These are phyloP conservation scores for Acer yangbiense DNA, from an alignment of 345 rosid species.

Conservation along the genomic window DNA sequence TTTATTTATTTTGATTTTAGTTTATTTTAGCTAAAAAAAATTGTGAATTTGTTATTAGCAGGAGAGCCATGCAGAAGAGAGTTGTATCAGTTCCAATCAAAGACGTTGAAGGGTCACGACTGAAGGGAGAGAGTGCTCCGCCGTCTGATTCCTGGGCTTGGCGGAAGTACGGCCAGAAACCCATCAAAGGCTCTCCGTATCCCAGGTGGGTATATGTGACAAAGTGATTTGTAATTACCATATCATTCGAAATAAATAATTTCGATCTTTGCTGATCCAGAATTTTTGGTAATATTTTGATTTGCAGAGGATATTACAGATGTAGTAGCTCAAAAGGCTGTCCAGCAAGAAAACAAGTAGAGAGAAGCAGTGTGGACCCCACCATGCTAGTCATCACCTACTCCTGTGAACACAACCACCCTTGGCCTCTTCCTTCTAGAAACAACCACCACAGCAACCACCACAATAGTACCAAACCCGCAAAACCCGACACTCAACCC, in stretches of 20 bases:
- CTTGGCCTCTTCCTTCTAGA: constrained; percentile 72
- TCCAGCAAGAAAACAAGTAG: constrained; percentile 97
- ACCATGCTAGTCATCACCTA: constrained; percentile 81
- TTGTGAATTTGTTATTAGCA: constrained; percentile 27
- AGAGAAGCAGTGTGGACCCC: constrained; percentile 86
- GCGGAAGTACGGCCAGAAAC: constrained; percentile 98
- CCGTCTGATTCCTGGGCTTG: constrained; percentile 99
- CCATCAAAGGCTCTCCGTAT: constrained; percentile 96
- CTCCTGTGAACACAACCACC: constrained; percentile 90
- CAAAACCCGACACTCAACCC: constrained; percentile 29
- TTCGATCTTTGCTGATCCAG: too few species aligned
- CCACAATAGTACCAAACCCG: constrained; percentile 21
- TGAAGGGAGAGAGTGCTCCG: constrained; percentile 75
- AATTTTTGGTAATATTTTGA: background rate
- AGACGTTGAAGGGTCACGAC: constrained; percentile 67
- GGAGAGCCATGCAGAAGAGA: constrained; percentile 67
- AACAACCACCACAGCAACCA: constrained; percentile 37
- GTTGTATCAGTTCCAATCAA: constrained; percentile 88
- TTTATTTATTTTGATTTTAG: too few species aligned
- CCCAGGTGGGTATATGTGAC: constrained; percentile 53
- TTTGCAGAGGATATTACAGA: constrained; percentile 85
- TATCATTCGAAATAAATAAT: background rate
- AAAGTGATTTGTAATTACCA: background rate
- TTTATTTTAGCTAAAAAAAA: too few species aligned
- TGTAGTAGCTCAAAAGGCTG: constrained; percentile 98